These are phyloP conservation scores for Vitis hybrid DNA, from an alignment of 177 flowering plant genomes.

Conservation along the genomic window DNA sequence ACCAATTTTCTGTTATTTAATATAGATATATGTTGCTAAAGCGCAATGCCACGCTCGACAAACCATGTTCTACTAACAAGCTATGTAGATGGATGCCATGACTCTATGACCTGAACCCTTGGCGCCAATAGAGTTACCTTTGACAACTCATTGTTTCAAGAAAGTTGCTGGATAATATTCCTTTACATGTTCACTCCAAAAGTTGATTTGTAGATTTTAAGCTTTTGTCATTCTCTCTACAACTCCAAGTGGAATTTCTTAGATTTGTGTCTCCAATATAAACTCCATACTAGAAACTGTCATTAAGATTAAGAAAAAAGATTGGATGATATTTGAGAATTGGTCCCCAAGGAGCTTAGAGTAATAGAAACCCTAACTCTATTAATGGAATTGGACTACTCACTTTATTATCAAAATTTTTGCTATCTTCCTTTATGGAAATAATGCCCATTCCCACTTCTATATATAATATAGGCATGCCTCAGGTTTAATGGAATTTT, in stretches of 20 bases:
- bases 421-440: conserved; percentile 16
- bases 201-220: conserved; percentile 9
- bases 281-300: neutral
- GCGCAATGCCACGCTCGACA: neutral
- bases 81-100: conserved; percentile 21
- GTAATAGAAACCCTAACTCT: conserved; percentile 22
- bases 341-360: conserved; percentile 26
- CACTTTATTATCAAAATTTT: conserved; percentile 2
- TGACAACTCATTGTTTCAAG: conserved; percentile 3
- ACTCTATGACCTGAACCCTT: conserved; percentile 21
- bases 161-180: conserved; percentile 2
- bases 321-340: conserved; percentile 23
- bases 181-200: conserved; percentile 9
- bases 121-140: conserved; percentile 12
- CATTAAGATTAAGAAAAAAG: neutral
- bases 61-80: neutral
- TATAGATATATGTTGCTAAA: conserved; percentile 10
- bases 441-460: conserved; percentile 8
- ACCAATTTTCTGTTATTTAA: neutral
- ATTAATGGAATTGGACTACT: conserved; percentile 1
- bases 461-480: conserved; percentile 26
- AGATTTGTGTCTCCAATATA: neutral
- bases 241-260: neutral
- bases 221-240: conserved; percentile 20
- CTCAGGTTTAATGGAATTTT: conserved; percentile 19